A percentile compares a stretch with the other conserved stretches of the same genome.
Evolutionary conservation across 345 rosid genomes (phyloP).

Genomic region (thale cress (Arabidopsis thaliana)): DNA sequence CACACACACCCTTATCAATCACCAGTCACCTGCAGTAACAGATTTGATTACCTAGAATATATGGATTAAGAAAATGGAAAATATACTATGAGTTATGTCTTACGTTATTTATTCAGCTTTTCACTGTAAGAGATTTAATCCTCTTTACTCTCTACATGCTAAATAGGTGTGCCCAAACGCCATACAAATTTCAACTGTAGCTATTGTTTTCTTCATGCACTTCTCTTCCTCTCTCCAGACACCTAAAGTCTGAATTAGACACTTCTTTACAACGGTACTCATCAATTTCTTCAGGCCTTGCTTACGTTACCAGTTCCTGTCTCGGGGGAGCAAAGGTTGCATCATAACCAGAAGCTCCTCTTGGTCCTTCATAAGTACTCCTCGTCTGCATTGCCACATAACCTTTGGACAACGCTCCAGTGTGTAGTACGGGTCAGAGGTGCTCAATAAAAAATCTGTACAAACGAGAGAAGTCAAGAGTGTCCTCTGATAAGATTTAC

Average conservation of each 20-base stretch:
- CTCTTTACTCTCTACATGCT: slow-evolving; percentile 11
- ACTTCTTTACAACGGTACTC: background rate
- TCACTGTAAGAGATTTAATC: slow-evolving; percentile 8
- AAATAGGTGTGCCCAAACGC: slow-evolving; percentile 12
- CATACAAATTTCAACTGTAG: background rate
- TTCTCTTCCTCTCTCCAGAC: slow-evolving; percentile 2
- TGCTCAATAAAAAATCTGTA: slow-evolving; percentile 9
- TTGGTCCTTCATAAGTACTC: slow-evolving; percentile 1
- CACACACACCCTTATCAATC: slow-evolving; percentile 1
- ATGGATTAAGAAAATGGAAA: background rate
- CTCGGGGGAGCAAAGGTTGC: background rate
- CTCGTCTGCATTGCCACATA: background rate
- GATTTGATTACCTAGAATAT: slow-evolving; percentile 1
- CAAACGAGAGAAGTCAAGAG: slow-evolving; percentile 12
- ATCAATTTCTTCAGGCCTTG: slow-evolving; percentile 4
- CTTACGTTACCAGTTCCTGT: slow-evolving; percentile 12
- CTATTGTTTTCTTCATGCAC: background rate
- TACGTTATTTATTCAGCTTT: slow-evolving; percentile 14
- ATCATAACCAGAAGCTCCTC: slow-evolving; percentile 8
- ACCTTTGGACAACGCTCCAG: background rate
- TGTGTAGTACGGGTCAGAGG: background rate
- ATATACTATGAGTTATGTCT: background rate
- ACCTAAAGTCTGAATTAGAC: slow-evolving; percentile 10
- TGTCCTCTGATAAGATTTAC: slow-evolving; percentile 4
- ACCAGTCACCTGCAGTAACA: slow-evolving; percentile 9